Percentiles rank a stretch among this genome's conserved stretches.
Conservation (phyloP, 2,329 filamentous ascomycete species). For the Aspergillus flavus region DNA sequence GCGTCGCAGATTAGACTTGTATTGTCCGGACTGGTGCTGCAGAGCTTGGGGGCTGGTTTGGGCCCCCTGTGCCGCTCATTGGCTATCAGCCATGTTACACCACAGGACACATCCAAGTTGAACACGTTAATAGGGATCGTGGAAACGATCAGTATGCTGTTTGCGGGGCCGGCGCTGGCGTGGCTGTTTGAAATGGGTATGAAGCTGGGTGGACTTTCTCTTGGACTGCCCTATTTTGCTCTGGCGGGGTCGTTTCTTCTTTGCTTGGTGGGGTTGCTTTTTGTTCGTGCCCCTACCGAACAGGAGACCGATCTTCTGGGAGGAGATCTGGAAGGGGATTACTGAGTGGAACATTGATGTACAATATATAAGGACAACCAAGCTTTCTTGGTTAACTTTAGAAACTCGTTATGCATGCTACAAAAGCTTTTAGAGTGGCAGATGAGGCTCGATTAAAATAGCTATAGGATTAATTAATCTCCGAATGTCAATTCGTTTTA, state of each 20-base stretch:
- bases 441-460: too few species aligned
- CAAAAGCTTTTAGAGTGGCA: too few species aligned
- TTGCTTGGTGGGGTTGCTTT: background rate
- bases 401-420: too few species aligned
- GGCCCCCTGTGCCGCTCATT: background rate
- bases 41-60: background rate
- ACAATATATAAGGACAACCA: too few species aligned
- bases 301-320: background rate
- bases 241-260: background rate
- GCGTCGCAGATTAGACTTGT: slow-evolving; percentile 1
- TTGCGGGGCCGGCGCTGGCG: background rate
- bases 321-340: too few species aligned
- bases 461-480: too few species aligned
- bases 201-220: background rate
- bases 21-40: background rate
- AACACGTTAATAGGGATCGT: background rate
- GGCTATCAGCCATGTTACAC: background rate
- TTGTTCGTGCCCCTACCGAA: background rate
- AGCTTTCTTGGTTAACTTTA: too few species aligned
- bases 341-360: too few species aligned
- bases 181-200: background rate
- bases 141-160: background rate
- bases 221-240: background rate
- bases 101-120: background rate
- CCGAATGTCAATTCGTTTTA: too few species aligned